Evolutionary conservation across 164 flowering plant species (phyloP).

Genomic region (Warburgia ugandensis): DNA sequence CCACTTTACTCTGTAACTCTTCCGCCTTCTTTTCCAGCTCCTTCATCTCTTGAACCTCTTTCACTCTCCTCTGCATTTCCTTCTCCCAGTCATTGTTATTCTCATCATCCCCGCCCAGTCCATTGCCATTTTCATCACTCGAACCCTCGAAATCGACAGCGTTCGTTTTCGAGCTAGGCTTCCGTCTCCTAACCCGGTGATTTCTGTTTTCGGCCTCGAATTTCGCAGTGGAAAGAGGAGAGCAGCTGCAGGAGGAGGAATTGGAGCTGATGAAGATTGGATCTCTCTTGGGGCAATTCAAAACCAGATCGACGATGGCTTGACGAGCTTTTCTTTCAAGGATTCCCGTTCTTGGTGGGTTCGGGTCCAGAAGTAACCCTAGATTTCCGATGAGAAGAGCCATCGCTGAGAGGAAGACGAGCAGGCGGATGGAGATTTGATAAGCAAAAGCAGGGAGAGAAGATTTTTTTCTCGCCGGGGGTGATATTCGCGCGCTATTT

Average conservation of each 20-base stretch:
- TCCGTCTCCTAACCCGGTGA: constrained; percentile 23
- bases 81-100: constrained; percentile 48
- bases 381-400: constrained; percentile 1
- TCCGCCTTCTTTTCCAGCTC: constrained; percentile 87
- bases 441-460: too few relatives aligned
- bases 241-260: too few relatives aligned
- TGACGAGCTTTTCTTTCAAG: constrained; percentile 31
- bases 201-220: constrained; percentile 32
- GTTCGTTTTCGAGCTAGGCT: constrained; percentile 34
- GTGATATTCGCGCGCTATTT: neutral
- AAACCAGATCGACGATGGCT: constrained; percentile 26
- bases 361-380: neutral
- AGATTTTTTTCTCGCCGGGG: too few relatives aligned
- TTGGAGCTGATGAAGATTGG: neutral
- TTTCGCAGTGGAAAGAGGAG: constrained; percentile 14
- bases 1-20: constrained; percentile 57
- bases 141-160: constrained; percentile 47
- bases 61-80: constrained; percentile 65
- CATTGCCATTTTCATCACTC: constrained; percentile 26
- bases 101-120: constrained; percentile 28
- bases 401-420: too few relatives aligned
- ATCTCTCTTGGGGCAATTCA: constrained; percentile 26
- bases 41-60: constrained; percentile 80
- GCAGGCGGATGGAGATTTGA: too few relatives aligned
- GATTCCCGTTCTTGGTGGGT: constrained; percentile 24